Conservation (phyloP, 2,329 filamentous ascomycete genomes). For the Cryphonectria japonica region DNA sequence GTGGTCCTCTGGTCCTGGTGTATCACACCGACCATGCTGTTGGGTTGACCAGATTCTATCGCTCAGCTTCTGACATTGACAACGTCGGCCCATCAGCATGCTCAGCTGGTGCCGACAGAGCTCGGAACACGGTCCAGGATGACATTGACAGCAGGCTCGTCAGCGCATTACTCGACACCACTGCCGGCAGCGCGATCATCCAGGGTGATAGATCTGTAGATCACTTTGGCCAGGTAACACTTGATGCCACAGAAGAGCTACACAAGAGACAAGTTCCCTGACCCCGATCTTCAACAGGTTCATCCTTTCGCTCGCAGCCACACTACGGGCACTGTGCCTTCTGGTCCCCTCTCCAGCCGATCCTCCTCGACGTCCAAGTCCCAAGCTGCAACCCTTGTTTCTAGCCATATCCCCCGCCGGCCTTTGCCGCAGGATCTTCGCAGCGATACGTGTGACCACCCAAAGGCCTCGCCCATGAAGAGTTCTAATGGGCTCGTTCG, state of each 20-base stretch:
- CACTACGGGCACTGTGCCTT: conserved; percentile 15
- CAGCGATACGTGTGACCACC: neutral
- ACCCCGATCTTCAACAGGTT: neutral
- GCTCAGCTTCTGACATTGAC: conserved; percentile 17
- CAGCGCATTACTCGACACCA: conserved; percentile 25
- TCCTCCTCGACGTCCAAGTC: conserved; percentile 6
- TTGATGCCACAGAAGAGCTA: too few relatives aligned
- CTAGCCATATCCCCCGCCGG: conserved; percentile 15
- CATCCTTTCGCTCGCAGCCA: conserved; percentile 18
- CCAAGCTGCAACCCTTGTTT: neutral
- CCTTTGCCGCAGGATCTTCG: conserved; percentile 15
- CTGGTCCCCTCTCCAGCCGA: neutral
- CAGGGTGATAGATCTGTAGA: neutral
- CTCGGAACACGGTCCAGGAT: neutral
- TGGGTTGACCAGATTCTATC: neutral
- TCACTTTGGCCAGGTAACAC: neutral
- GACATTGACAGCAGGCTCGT: conserved; percentile 21
- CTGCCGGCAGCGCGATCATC: conserved; percentile 9
- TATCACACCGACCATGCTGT: too few relatives aligned
- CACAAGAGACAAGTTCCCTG: neutral
- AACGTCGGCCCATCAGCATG: neutral
- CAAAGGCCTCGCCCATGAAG: conserved; percentile 10
- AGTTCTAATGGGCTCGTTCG: conserved; percentile 18
- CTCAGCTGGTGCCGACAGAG: neutral
- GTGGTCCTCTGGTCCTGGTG: neutral